These are phyloP conservation scores for Penicillium palitans DNA, from an alignment of 2,329 filamentous ascomycete species.

Conservation along the genomic window DNA sequence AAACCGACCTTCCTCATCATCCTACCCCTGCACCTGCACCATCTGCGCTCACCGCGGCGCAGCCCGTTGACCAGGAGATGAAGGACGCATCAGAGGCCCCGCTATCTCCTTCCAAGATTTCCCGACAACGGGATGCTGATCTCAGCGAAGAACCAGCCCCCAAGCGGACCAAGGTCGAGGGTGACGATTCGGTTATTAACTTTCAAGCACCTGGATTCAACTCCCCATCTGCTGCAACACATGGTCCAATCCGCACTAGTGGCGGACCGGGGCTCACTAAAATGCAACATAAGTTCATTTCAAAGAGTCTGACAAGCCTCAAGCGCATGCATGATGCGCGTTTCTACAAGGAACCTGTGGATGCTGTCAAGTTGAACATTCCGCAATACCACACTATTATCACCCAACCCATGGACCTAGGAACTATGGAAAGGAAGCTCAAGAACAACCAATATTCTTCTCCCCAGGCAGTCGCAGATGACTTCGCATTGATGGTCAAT, in stretches of 20 bases:
- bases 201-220: conserved; percentile 50
- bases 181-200: conserved; percentile 47
- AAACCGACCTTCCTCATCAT: conserved; percentile 40
- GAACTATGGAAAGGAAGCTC: conserved; percentile 76
- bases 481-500: conserved; percentile 73
- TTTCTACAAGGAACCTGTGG: conserved; percentile 76
- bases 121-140: conserved; percentile 78
- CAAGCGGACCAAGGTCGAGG: conserved; percentile 77
- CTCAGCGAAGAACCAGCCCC: conserved; percentile 62
- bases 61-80: conserved; percentile 52
- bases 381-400: conserved; percentile 73
- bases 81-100: conserved; percentile 57
- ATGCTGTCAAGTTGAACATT: conserved; percentile 71
- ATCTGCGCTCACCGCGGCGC: conserved; percentile 20
- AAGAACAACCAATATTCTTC: conserved; percentile 68
- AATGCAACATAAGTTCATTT: conserved; percentile 45
- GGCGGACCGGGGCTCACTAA: conserved; percentile 38
- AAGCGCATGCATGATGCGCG: conserved; percentile 83
- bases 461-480: conserved; percentile 70
- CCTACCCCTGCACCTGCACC: conserved; percentile 24
- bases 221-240: conserved; percentile 34
- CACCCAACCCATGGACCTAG: conserved; percentile 78
- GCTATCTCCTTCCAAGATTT: conserved; percentile 57
- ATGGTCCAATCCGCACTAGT: conserved; percentile 16
- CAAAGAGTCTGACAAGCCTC: conserved; percentile 48